Percentiles rank a stretch among this genome's conserved stretches.
phyloP scores from a whole-genome alignment of 1,139 yeast genomes.

The Saccharomycopsis phalli region DNA sequence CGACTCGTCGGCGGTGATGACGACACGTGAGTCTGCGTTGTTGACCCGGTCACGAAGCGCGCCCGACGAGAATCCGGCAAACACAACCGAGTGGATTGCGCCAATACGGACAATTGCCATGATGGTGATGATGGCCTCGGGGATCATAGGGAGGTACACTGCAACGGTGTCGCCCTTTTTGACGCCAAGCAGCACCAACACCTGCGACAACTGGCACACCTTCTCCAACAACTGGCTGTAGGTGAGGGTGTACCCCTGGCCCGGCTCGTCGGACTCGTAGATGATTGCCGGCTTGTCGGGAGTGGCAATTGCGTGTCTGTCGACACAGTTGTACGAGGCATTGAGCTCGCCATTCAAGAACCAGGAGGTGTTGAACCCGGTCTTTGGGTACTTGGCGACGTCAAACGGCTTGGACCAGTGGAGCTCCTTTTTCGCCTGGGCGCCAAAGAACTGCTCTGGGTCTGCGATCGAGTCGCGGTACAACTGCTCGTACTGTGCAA shows the following conservation, averaged over 20 bases:
- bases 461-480: conserved; percentile 71
- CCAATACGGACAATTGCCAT: conserved; percentile 92
- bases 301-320: conserved; percentile 80
- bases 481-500: conserved; percentile 64
- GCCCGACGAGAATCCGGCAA: conserved; percentile 95
- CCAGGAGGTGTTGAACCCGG: conserved; percentile 75
- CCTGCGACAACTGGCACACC: conserved; percentile 84
- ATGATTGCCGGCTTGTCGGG: conserved; percentile 88
- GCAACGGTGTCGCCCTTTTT: conserved; percentile 94
- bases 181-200: conserved; percentile 78
- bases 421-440: conserved; percentile 68
- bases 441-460: conserved; percentile 81
- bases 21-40: conserved; percentile 81
- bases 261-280: conserved; percentile 92
- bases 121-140: conserved; percentile 91
- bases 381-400: conserved; percentile 64
- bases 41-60: conserved; percentile 84
- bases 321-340: conserved; percentile 93
- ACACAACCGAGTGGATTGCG: conserved; percentile 92
- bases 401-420: conserved; percentile 81
- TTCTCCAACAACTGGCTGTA: conserved; percentile 81
- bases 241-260: conserved; percentile 63
- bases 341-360: conserved; percentile 88
- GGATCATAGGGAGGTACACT: conserved; percentile 93
- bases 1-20: conserved; percentile 94